Base-by-base conservation (phyloP, 345 rosid genomes). In the Syzygium aqueum region DNA sequence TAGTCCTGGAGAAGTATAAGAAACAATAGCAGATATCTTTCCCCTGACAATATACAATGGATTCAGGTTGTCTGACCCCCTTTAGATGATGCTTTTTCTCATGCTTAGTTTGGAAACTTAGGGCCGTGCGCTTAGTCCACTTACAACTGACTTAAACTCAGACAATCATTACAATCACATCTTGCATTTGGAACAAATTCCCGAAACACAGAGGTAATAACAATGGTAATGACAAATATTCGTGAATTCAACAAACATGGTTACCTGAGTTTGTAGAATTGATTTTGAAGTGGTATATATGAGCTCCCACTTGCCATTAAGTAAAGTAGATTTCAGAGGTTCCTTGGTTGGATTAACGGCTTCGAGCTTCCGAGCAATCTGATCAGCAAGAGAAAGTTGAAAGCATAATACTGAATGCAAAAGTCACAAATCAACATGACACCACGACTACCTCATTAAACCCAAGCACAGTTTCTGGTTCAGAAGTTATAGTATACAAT, bases 221-320 rank as follows among this genome's bases (percentile, higher is more conserved):
- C 23, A 17, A 21, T 5, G 59, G 59, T 53, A 7, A 33, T 53
- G 59, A 57, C 5, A 33, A 65, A 43, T 33, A 33, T 21, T 85
- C 59, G 1, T 3, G n/a, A n/a, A 59, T 17, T 16, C 30, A 28
- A 30, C 33, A 40, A 49, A 23, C 25, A 23, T 57, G 46, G 63
- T 85, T 78, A 96, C 98, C 95, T 95, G 89, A 27, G 96, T 96
- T 86, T 96, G 98, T 87, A 96, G 88, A 89, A 97, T 95, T 6
- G 98, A 96, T 83, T 90, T 90, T 59, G 98, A 97, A 52, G 99
- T 97, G 23, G 99, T 97, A 87, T 95, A 96, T 83, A 96, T 89
- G 86, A 97, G 98, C 92, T 97, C 98, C 98, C 99, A 96, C 91
- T 97, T 96, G 49, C 98, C 98, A 93, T 94, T 90, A 13, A 96